A percentile compares a stretch with the other conserved stretches of the same genome.
Evolutionary conservation across 2,329 filamentous ascomycete species (phyloP).

Genomic region (Aureobasidium sp.): DNA sequence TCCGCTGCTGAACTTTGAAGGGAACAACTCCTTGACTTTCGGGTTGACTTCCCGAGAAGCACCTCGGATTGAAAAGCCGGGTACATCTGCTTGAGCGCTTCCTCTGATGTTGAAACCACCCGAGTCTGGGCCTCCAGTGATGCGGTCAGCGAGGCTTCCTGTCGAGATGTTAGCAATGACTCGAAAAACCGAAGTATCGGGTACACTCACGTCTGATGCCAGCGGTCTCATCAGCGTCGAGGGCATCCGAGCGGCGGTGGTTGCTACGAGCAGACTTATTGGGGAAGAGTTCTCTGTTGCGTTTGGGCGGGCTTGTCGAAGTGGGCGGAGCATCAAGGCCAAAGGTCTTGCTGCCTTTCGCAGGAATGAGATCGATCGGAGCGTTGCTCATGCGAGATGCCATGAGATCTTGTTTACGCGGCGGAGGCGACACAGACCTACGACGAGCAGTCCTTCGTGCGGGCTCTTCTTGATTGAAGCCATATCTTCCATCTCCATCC

Average conservation of each 20-base stretch:
- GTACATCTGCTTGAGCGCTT: constrained; percentile 20
- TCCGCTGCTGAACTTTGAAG: constrained; percentile 25
- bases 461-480: constrained; percentile 45
- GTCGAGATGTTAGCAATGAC: background rate
- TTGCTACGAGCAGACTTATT: constrained; percentile 29
- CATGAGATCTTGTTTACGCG: constrained; percentile 17
- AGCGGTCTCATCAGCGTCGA: constrained; percentile 28
- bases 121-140: constrained; percentile 18
- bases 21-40: constrained; percentile 29
- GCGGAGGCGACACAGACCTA: constrained; percentile 35
- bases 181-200: background rate
- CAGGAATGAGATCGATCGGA: constrained; percentile 14
- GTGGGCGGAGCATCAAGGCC: constrained; percentile 3
- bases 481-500: constrained; percentile 42
- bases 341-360: constrained; percentile 14
- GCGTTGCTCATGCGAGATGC: constrained; percentile 20
- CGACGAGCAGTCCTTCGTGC: constrained; percentile 37
- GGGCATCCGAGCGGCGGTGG: constrained; percentile 39
- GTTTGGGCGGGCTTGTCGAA: constrained; percentile 20
- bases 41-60: constrained; percentile 22
- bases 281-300: constrained; percentile 37
- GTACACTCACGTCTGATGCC: constrained; percentile 16
- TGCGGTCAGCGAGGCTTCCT: constrained; percentile 19
- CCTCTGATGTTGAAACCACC: constrained; percentile 31
- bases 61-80: constrained; percentile 28